These are phyloP conservation scores for Barnettozyma sp. DNA, from an alignment of 805 yeast species.

Conservation along the genomic window DNA sequence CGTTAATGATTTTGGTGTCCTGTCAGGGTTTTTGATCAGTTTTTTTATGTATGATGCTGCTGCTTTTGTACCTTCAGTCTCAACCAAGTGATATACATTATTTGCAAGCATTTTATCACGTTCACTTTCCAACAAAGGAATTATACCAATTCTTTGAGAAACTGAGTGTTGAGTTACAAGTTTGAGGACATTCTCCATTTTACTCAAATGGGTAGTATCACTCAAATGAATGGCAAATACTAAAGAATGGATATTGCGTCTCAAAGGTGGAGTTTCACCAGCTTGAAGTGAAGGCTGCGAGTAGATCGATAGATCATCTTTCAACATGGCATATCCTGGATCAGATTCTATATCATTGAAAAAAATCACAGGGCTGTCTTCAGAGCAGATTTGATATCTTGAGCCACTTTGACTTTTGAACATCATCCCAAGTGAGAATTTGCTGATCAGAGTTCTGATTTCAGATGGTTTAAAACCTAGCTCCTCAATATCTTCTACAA, in stretches of 20 bases:
- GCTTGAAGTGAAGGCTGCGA: slow-evolving; percentile 36
- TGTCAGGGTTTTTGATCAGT: slow-evolving; percentile 7
- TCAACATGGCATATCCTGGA: slow-evolving; percentile 39
- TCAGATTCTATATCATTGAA: slow-evolving; percentile 75
- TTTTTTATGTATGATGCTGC: slow-evolving; percentile 17
- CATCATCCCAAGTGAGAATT: slow-evolving; percentile 31
- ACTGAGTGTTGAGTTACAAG: slow-evolving; percentile 48
- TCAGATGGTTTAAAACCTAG: slow-evolving; percentile 29
- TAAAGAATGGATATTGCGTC: slow-evolving; percentile 69
- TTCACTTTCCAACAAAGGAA: slow-evolving; percentile 45
- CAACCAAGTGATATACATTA: slow-evolving; percentile 15
- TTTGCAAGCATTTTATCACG: slow-evolving; percentile 18
- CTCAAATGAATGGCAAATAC: slow-evolving; percentile 63
- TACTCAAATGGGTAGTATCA: slow-evolving; percentile 42
- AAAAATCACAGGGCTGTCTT: slow-evolving; percentile 43
- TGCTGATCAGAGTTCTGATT: slow-evolving; percentile 33
- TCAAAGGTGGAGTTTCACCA: slow-evolving; percentile 62
- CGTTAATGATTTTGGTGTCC: slow-evolving; percentile 11
- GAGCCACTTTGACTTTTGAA: slow-evolving; percentile 14
- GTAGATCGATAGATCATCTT: slow-evolving; percentile 42
- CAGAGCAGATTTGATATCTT: slow-evolving; percentile 27
- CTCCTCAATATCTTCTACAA: slow-evolving; percentile 23
- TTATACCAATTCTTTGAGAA: slow-evolving; percentile 75
- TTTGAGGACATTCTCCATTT: slow-evolving; percentile 42
- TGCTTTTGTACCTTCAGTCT: slow-evolving; percentile 13